These are phyloP conservation scores for Colletotrichum scovillei DNA, from an alignment of 2,329 filamentous ascomycete species.

Conservation along the genomic window DNA sequence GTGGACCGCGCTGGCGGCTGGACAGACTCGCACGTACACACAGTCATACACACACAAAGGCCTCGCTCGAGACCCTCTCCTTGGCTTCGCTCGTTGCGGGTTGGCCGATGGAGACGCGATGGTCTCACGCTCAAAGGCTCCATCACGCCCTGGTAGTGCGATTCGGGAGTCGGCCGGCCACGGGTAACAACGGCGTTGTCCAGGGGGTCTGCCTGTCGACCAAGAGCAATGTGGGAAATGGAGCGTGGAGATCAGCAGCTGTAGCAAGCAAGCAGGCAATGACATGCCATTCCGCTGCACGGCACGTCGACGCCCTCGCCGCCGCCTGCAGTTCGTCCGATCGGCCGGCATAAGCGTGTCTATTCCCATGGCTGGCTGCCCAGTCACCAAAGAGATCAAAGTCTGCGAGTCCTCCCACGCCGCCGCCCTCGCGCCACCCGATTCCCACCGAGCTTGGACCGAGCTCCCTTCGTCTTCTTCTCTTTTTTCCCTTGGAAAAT, in stretches of 20 bases:
- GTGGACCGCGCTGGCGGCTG: slow-evolving; percentile 5
- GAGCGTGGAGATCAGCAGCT: not conserved
- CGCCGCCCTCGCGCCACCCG: slow-evolving; percentile 18
- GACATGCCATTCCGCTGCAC: slow-evolving; percentile 26
- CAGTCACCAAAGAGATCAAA: not conserved
- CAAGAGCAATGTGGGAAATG: slow-evolving; percentile 1
- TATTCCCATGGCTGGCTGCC: not conserved
- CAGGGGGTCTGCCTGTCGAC: slow-evolving; percentile 11
- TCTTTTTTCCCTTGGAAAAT: not conserved
- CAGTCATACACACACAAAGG: not conserved
- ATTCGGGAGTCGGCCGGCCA: slow-evolving; percentile 29
- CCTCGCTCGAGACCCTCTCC: slow-evolving; percentile 25
- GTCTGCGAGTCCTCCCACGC: not conserved
- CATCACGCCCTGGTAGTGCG: slow-evolving; percentile 9
- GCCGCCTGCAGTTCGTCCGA: slow-evolving; percentile 13
- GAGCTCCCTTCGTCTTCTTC: not conserved
- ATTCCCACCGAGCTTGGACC: slow-evolving; percentile 29
- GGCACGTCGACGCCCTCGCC: not conserved
- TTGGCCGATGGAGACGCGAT: slow-evolving; percentile 28
- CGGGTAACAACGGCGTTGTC: slow-evolving; percentile 27
- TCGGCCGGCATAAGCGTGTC: slow-evolving; percentile 2
- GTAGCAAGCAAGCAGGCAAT: slow-evolving; percentile 4
- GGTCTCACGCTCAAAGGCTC: not conserved
- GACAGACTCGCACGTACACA: not conserved
- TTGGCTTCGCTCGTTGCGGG: slow-evolving; percentile 21